Evolutionary conservation across 2,329 filamentous ascomycete species (phyloP).

Genomic region (Nemania bipapillata): DNA sequence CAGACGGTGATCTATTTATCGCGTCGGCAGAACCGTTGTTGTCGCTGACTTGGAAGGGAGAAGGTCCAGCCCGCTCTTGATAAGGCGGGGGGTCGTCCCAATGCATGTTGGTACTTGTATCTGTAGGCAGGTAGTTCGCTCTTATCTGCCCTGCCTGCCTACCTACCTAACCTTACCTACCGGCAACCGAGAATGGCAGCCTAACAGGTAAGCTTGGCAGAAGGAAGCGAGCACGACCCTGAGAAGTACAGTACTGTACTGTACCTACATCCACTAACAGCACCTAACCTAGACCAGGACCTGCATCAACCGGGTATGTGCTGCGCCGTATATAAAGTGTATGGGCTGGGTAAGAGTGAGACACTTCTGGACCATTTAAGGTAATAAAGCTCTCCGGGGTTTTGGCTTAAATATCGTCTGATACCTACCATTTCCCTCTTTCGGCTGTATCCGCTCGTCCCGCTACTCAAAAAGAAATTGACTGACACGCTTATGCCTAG

Average conservation of each 20-base stretch:
- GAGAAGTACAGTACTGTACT: neutral
- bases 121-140: slow-evolving; percentile 23
- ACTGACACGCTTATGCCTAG: slow-evolving; percentile 29
- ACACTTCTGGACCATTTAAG: slow-evolving; percentile 17
- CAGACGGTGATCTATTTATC: slow-evolving; percentile 38
- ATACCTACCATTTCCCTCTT: neutral
- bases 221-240: neutral
- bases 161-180: neutral
- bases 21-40: slow-evolving; percentile 41
- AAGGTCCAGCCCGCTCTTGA: slow-evolving; percentile 39
- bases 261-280: no score
- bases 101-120: slow-evolving; percentile 45
- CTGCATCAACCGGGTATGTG: slow-evolving; percentile 1
- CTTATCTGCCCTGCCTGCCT: slow-evolving; percentile 6
- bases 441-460: slow-evolving; percentile 15
- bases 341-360: neutral
- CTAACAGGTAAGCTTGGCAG: neutral
- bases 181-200: neutral
- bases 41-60: slow-evolving; percentile 43
- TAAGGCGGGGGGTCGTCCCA: slow-evolving; percentile 40
- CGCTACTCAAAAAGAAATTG: slow-evolving; percentile 2
- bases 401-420: slow-evolving; percentile 3
- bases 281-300: slow-evolving; percentile 1
- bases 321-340: neutral
- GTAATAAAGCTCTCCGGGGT: slow-evolving; percentile 10